Conservation (phyloP, 768 basidiomycete species). For the Hericium erinaceus region DNA sequence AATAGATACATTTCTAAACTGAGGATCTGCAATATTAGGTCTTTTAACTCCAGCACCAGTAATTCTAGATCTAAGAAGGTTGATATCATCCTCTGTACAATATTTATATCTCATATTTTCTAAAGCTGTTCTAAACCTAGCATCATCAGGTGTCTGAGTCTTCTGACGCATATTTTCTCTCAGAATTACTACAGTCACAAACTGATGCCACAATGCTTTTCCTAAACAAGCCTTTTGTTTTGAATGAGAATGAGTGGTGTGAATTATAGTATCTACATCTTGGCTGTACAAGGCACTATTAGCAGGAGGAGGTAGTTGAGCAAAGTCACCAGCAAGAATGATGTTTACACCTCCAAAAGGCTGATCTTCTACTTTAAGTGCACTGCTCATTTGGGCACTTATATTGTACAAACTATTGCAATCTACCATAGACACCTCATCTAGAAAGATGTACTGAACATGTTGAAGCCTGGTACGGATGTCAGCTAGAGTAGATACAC, state of each 20-base stretch:
- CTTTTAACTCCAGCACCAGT: constrained; percentile 6
- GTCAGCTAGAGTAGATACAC: not conserved
- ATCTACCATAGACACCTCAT: constrained; percentile 36
- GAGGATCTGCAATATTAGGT: constrained; percentile 7
- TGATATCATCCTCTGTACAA: constrained; percentile 29
- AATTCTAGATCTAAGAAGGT: constrained; percentile 22
- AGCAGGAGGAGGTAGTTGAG: constrained; percentile 29
- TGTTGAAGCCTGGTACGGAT: constrained; percentile 9
- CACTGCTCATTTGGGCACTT: constrained; percentile 15
- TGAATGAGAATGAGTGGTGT: not conserved
- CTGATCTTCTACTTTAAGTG: constrained; percentile 7
- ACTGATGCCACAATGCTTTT: constrained; percentile 13
- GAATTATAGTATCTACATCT: not conserved
- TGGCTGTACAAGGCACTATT: constrained; percentile 14
- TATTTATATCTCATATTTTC: constrained; percentile 31
- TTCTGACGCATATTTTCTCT: constrained; percentile 14
- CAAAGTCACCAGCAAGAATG: constrained; percentile 40
- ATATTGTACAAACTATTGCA: constrained; percentile 21
- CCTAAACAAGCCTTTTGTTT: constrained; percentile 9
- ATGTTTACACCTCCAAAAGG: constrained; percentile 32
- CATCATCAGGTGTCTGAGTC: constrained; percentile 16
- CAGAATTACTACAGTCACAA: constrained; percentile 14
- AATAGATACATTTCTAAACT: constrained; percentile 27
- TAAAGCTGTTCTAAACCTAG: constrained; percentile 20
- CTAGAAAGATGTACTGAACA: constrained; percentile 32